These are phyloP conservation scores for Triticum monococcum DNA, from an alignment of 176 grass and related monocot species.

Conservation along the genomic window DNA sequence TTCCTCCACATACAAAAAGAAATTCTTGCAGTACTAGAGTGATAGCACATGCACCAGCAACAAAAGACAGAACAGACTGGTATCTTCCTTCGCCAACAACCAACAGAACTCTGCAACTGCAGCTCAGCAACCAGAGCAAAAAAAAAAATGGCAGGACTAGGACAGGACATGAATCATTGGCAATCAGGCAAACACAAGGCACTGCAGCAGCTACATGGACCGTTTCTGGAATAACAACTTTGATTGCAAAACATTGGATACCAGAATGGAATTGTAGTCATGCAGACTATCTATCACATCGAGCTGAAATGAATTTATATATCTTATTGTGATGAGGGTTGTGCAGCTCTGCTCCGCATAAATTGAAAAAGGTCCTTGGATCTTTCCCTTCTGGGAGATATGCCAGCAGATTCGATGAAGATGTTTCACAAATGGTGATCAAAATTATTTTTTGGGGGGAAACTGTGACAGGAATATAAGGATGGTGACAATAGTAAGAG, in stretches of 20 bases:
- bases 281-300: not conserved
- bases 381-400: not conserved
- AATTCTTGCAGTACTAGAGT: not conserved
- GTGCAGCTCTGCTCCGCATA: not conserved
- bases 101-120: not conserved
- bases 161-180: not conserved
- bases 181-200: not conserved
- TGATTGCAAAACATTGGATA: not conserved
- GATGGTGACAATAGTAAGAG: no score
- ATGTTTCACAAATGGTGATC: not conserved
- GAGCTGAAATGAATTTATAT: no score
- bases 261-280: not conserved
- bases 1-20: not conserved
- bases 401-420: not conserved
- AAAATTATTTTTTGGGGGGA: no score
- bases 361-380: not conserved
- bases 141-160: not conserved
- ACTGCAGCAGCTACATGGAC: not conserved
- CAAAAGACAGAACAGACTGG: slow-evolving; percentile 7
- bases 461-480: no score
- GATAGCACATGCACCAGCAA: slow-evolving; percentile 18
- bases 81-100: not conserved
- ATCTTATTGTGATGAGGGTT: not conserved
- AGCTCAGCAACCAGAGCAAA: slow-evolving; percentile 1
- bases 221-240: not conserved